Percentiles rank a stretch among this genome's conserved stretches.
phyloP scores from a whole-genome alignment of 495 filamentous ascomycete species.

The Neurospora sp. region DNA sequence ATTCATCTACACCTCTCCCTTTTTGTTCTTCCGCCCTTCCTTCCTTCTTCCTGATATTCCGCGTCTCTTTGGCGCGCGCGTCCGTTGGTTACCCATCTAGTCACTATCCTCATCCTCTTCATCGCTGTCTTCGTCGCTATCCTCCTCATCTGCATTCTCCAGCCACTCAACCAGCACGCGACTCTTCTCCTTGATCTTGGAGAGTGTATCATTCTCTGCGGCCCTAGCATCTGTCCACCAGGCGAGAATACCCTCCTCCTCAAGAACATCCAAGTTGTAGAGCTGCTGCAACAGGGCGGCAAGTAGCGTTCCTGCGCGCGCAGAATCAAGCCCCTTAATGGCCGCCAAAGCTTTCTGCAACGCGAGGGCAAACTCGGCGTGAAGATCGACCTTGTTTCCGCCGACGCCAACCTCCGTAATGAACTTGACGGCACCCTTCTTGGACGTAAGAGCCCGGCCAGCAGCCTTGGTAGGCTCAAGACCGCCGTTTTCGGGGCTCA shows the following conservation, averaged over 20 bases:
- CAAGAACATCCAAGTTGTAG: slow-evolving; percentile 74
- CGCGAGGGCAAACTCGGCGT: slow-evolving; percentile 74
- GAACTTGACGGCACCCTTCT: slow-evolving; percentile 40
- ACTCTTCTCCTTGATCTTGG: slow-evolving; percentile 58
- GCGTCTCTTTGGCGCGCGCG: neutral
- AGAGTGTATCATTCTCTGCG: slow-evolving; percentile 54
- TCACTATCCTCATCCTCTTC: slow-evolving; percentile 35
- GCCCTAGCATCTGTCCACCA: slow-evolving; percentile 78
- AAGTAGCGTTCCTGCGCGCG: slow-evolving; percentile 50
- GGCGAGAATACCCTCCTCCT: slow-evolving; percentile 76
- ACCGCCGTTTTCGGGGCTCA: slow-evolving; percentile 41
- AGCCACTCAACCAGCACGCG: slow-evolving; percentile 79
- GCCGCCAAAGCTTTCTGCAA: slow-evolving; percentile 69
- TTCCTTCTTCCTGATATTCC: neutral
- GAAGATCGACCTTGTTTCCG: slow-evolving; percentile 40
- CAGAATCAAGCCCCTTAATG: slow-evolving; percentile 39
- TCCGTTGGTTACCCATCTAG: neutral
- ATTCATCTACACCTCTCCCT: neutral
- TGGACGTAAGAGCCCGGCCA: slow-evolving; percentile 40
- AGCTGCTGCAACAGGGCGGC: slow-evolving; percentile 68
- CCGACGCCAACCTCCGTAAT: slow-evolving; percentile 42
- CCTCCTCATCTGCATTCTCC: slow-evolving; percentile 71
- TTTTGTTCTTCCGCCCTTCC: neutral
- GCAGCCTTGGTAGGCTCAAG: slow-evolving; percentile 56
- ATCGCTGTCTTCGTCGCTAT: slow-evolving; percentile 61